These are phyloP conservation scores for Citrus unshiu DNA, from an alignment of 345 rosid genomes.

Conservation along the genomic window DNA sequence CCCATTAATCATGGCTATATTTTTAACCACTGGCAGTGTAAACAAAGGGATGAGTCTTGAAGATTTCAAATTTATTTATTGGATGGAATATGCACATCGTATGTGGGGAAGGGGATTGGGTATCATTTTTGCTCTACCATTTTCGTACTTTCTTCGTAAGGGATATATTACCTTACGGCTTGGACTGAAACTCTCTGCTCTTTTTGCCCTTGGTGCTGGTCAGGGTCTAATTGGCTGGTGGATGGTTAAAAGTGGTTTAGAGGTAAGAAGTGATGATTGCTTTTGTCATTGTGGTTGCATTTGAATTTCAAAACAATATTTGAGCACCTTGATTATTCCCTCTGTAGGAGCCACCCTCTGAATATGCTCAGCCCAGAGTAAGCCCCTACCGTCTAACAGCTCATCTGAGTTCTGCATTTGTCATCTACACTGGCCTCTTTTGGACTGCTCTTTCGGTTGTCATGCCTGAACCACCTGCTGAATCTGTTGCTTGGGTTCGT, in stretches of 20 bases:
- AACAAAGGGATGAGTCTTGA: slow-evolving; percentile 91
- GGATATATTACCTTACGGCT: slow-evolving; percentile 80
- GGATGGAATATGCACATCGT: slow-evolving; percentile 98
- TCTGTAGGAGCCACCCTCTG: slow-evolving; percentile 83
- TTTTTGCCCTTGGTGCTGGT: slow-evolving; percentile 94
- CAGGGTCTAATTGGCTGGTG: slow-evolving; percentile 99
- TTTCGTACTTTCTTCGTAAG: slow-evolving; percentile 85
- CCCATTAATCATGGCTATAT: not conserved
- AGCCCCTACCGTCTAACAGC: slow-evolving; percentile 96
- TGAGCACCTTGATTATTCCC: slow-evolving; percentile 16
- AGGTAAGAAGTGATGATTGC: slow-evolving; percentile 38
- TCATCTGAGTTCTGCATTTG: slow-evolving; percentile 93
- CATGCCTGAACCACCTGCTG: slow-evolving; percentile 96
- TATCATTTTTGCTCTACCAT: slow-evolving; percentile 94
- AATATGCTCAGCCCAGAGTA: slow-evolving; percentile 81
- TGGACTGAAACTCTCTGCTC: slow-evolving; percentile 72
- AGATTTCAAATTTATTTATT: slow-evolving; percentile 91
- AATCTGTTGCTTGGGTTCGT: slow-evolving; percentile 70
- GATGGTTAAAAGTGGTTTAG: slow-evolving; percentile 99
- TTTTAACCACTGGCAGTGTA: slow-evolving; percentile 41
- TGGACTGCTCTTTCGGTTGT: slow-evolving; percentile 94
- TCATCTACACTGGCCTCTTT: slow-evolving; percentile 79
- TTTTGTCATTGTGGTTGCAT: not conserved
- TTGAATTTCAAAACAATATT: not conserved
- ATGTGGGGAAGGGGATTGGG: slow-evolving; percentile 99